Evolutionary conservation across 345 rosid genomes (phyloP).

Genomic region (Eucalyptus pauciflora): DNA sequence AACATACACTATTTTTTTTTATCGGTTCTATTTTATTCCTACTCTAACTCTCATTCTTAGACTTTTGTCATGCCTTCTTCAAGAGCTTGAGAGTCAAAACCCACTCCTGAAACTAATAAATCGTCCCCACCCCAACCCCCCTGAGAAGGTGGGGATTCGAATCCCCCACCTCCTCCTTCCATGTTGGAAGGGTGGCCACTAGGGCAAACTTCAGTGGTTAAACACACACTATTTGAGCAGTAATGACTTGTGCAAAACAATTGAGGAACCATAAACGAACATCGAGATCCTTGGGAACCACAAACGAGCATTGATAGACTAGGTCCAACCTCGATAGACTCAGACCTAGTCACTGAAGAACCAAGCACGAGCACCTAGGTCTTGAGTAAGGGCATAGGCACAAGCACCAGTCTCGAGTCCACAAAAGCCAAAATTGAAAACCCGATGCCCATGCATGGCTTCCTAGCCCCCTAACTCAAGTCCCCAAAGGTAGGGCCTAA

Average conservation of each 20-base stretch:
- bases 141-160: too few relatives aligned
- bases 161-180: too few relatives aligned
- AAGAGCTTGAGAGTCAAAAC: too few relatives aligned
- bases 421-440: neutral
- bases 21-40: too few relatives aligned
- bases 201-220: too few relatives aligned
- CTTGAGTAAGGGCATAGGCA: neutral
- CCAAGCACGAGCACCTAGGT: neutral
- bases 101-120: too few relatives aligned
- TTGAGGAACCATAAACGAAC: neutral
- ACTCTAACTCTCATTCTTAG: too few relatives aligned
- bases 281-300: neutral
- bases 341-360: neutral
- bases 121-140: too few relatives aligned
- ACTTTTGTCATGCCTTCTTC: too few relatives aligned
- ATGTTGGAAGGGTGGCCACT: too few relatives aligned
- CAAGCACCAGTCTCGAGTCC: neutral
- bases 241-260: neutral
- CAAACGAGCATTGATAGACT: neutral
- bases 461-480: neutral
- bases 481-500: neutral
- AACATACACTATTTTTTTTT: neutral
- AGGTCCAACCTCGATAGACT: neutral
- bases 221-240: neutral
- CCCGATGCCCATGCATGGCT: rapidly evolving